Evolutionary conservation across 106 monocot genomes (phyloP), one percentile per base, ranked within the genome.

Genomic region (Triglochin maritima): DNA sequence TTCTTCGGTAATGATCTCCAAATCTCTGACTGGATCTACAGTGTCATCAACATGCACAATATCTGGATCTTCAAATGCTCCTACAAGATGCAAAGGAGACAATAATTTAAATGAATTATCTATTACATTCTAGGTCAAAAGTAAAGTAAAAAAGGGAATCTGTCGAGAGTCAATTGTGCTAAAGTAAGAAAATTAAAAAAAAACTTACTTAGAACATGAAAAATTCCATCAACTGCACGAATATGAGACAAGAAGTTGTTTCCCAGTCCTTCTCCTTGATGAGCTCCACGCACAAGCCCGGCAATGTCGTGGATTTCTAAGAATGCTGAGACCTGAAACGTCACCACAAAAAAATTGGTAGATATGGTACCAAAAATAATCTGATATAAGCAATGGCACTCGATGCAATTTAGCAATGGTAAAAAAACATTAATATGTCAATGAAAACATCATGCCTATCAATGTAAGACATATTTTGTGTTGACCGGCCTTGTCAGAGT

Each of bases 151-250:
- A 44, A 29, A 29, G 1, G 29, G 29, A 29, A 29, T 29, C 29
- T 29, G 29, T 46, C 12, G 2, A 43, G 11, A 16, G 4, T 46
- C 4, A 1, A 17, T 12, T 64, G 45, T 29, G 47, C 60, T 43
- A 67, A 29, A 10, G 14, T 44, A 46, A 15, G 65, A 7, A 49
- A 65, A 15, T 17, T 62, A 8, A 70, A 41, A 78, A 80, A 50
- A 9, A 69, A 64, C 90, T 75, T 79, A 96, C 96, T 96, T 45
- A 98, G 60, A 8, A 98, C 91, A 81, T 98, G 96, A 67, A 98
- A 98, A 70, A 98, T 98, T 77, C 96, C 96, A 84, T 98, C 96
- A 80, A 98, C 96, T 17, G 96, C 96, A 70, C 96, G 87, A 69
- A 98, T 98, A 66, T 98, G 90, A 10, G 96, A 98, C 5, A 98